phyloP scores from a whole-genome alignment of 352 stramenopile species.

The Thalassiosira delicatula region DNA sequence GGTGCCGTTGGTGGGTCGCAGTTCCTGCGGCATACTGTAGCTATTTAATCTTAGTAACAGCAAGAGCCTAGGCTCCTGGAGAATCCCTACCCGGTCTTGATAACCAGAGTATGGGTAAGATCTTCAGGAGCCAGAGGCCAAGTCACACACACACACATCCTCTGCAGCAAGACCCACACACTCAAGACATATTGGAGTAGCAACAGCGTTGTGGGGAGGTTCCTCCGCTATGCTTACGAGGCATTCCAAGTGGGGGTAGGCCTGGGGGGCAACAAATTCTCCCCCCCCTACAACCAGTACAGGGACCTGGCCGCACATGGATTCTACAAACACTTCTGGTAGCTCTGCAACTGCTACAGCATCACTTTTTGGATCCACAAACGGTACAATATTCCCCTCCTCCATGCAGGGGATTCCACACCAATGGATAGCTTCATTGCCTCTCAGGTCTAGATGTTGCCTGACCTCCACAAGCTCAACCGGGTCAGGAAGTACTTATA shows the following conservation, averaged over 20 bases:
- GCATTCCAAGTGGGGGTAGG: conserved; percentile 9
- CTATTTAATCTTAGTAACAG: neutral
- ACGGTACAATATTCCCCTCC: neutral
- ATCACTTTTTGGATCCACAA: neutral
- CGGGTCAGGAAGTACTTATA: neutral
- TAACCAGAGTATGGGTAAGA: neutral
- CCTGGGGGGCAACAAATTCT: neutral
- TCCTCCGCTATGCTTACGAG: neutral
- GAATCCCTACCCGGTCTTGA: neutral
- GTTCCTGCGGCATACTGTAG: neutral
- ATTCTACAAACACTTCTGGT: conserved; percentile 23
- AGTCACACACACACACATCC: neutral
- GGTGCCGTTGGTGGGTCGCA: neutral
- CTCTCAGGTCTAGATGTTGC: neutral
- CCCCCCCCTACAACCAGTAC: neutral
- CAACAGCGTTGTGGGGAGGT: neutral
- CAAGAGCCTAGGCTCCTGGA: neutral
- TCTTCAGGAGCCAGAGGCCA: neutral
- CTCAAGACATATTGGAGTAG: neutral
- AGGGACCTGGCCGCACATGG: neutral
- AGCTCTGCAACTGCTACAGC: neutral
- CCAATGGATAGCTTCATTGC: neutral
- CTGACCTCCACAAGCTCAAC: neutral
- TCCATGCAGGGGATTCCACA: neutral
- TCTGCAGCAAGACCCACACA: neutral